A percentile compares a stretch with the other conserved stretches of the same genome.
phyloP scores from a whole-genome alignment of 140 eudicot genomes.

The Erigeron philadelphicus region DNA sequence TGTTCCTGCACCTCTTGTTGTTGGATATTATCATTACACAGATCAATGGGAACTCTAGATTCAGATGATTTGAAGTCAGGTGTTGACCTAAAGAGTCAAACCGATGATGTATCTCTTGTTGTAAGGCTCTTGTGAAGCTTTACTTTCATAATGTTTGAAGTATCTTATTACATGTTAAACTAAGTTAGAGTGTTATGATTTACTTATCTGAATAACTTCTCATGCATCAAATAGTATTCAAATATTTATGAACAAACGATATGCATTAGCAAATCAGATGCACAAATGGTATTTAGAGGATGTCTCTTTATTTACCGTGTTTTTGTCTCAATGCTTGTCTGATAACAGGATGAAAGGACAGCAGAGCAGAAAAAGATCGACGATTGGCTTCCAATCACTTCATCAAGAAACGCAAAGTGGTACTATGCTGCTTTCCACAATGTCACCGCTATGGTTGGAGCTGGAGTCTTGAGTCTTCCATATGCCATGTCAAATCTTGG shows the following conservation, averaged over 20 bases:
- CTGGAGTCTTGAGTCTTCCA: conserved; percentile 52
- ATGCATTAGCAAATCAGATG: not conserved
- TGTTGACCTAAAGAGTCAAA: conserved; percentile 15
- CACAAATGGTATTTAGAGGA: not conserved
- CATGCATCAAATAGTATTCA: not conserved
- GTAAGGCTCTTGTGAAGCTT: conserved; percentile 33
- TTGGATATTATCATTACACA: conserved; percentile 1
- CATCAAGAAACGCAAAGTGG: conserved; percentile 55
- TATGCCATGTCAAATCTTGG: conserved; percentile 52
- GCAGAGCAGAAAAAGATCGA: conserved; percentile 43
- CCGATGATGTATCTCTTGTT: conserved; percentile 3
- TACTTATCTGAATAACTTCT: not conserved
- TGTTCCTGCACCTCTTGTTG: not conserved
- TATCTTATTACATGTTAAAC: not conserved
- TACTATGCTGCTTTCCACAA: conserved; percentile 52
- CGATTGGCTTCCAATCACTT: conserved; percentile 49
- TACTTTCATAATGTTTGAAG: conserved; percentile 5
- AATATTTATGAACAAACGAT: conserved; percentile 3
- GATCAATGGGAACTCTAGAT: conserved; percentile 31
- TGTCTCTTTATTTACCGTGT: conserved; percentile 2
- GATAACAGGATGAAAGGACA: conserved; percentile 34
- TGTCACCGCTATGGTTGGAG: conserved; percentile 58
- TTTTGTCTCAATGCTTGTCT: not conserved
- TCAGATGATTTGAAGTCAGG: conserved; percentile 29
- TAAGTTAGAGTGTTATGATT: not conserved